Base-by-base conservation (phyloP, 1,284 basidiomycete species). In the Mycena sp. region DNA sequence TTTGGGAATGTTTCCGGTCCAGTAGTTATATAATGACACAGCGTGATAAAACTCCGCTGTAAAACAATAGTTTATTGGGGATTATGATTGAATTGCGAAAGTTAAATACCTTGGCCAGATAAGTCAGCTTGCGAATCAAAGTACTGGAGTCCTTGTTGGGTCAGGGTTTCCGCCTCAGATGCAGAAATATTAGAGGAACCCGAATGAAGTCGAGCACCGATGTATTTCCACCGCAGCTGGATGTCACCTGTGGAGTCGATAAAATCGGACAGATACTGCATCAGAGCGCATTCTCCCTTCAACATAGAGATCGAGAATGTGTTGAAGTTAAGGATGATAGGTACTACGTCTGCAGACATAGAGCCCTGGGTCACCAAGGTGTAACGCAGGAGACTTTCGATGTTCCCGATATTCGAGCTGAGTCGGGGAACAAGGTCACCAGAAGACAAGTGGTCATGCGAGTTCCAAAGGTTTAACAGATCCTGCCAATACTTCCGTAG, bases 41-140 rank as follows among this genome's bases (percentile, higher is more conserved):
- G 19, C 14, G 28, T 57, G 29, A 29, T 48, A 57, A 28, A 57
- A 57, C 16, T 57, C 45, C 28, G n/a, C 55, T 57, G 43, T 7
- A 21, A 14, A 10, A 12, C 28, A 10, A 44, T 6, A 23, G 25
- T 6, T 41, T 10, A 41, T 10, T 41, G 9, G 6, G 6, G 9
- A 12, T 9, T n/a, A 17, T 9, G n/a, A n/a, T 21, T 44, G 19
- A 44, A 44, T 7, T 44, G 17, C 7, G 6, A 23, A 44, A 21
- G 7, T 4, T 21, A 17, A 12, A 28, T 11, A 57, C 55, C n/a
- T 45, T 45, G 17, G 37, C 9, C 26, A 4, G 55, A 14, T 11
- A 37, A 17, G 29, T 57, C 45, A 6, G 35, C 12, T 37, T 55
- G 17, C 41, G 26, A 32, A 7, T 40, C 32, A 25, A 21, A 57